Evolutionary conservation across 1,284 basidiomycete genomes (phyloP), one percentile per base, ranked within the genome.

Genomic region (Rhodotorula sp.): DNA sequence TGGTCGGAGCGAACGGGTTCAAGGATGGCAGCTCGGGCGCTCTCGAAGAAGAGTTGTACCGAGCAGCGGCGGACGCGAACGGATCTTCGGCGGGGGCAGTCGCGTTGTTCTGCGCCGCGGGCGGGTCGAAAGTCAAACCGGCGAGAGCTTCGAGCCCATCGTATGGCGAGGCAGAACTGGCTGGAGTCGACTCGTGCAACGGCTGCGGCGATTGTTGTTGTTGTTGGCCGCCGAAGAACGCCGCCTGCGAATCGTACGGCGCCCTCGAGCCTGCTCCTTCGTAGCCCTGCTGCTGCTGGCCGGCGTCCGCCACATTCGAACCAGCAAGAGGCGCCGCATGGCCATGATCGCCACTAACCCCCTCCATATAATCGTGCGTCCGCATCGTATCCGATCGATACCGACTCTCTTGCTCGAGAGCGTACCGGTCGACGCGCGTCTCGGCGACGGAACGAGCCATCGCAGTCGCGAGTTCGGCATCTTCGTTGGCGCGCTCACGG

Each of bases 381-480:
- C 18, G 4, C 14, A 37, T 55, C 56, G 53, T 68, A 37, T 33
- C 29, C 17, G n/a, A 54, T 14, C 53, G 29, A 26, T 54, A 54
- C n/a, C 24, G 8, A 29, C 44, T 4, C 12, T 49, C 45, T 10
- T 56, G 61, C 22, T 30, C 69, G 12, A 37, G 55, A 15, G 46
- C 46, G 54, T 59, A 62, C 1, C 69, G 60, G 45, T 73, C 67
- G 53, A 70, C 68, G 20, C 58, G 59, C 22, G 55, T 69, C 26
- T 75, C 74, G n/a, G 62, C 42, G 26, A 68, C 70, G 18, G 66
- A 69, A 2, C 70, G 68, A 44, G 73, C 72, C 12, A 68, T 57
- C 12, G 68, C 75, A 6, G 62, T 58, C 18, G 29, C n/a, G n/a
- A 77, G 56, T 30, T 75, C 71, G 24, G 57, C 54, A 4, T 60